Base-by-base conservation (phyloP, 1,284 basidiomycete species). In the Microbotryum lychnidis-dioicae region DNA sequence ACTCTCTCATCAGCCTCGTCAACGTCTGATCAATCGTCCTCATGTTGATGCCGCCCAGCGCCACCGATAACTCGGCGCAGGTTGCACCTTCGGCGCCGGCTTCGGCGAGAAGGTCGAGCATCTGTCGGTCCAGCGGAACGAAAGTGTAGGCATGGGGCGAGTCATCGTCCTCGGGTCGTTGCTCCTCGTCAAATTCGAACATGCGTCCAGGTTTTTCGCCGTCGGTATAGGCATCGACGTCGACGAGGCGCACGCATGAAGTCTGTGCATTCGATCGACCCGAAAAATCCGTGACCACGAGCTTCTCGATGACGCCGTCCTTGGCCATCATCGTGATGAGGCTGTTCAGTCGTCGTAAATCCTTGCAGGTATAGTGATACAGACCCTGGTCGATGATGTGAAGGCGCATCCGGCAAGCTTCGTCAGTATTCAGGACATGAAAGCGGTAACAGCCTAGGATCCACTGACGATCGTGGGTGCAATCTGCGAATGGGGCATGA, bases 21-120 rank as follows among this genome's bases (percentile, higher is more conserved):
- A 91, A 78, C n/a, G 89, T 76, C 18, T 86, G 79, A 71, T 91
- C 89, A 55, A 89, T 78, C 3, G 86, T 89, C 31, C 89, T 83
- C 70, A 80, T 81, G 72, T 90, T 87, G 63, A 89, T 87, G 64
- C 84, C 79, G 67, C 82, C 81, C 23, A 91, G 78, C 21, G 81
- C 77, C 25, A 71, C 65, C 45, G 83, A 83, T 33, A 91, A 76
- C 71, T 89, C 88, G 70, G 80, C 82, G 44, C 87, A 75, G 10
- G 86, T 89, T 78, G 87, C 79, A 16, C 88, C 88, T 48, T 75
- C 76, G 1, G 79, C 79, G 5, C 83, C 85, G 16, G 85, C 79
- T 56, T 83, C 80, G 65, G 85, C 81, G 20, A 91, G 74, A 20
- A 87, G 74, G 67, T 86, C 80, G 33, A 86, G 76, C 6, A 90